phyloP scores from a whole-genome alignment of 306 rosid genomes.

The Dalbergia cochinchinensis region DNA sequence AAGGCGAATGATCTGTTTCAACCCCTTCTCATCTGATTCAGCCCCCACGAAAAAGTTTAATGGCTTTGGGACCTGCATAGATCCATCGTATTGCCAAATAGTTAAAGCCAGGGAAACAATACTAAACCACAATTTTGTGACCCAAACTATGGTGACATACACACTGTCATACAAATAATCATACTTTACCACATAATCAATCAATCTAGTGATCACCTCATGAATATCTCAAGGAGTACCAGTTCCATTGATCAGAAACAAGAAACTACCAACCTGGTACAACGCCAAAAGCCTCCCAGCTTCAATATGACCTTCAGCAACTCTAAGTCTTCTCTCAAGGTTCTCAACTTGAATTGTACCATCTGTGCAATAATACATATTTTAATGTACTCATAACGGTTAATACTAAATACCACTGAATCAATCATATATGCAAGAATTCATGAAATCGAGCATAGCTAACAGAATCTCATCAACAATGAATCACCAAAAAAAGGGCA shows the following conservation, averaged over 20 bases:
- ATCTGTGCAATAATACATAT: conserved; percentile 57
- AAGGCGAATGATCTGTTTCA: conserved; percentile 96
- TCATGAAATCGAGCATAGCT: conserved; percentile 27
- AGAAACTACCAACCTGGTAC: conserved; percentile 77
- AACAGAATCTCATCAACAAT: conserved; percentile 24
- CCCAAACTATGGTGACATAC: conserved; percentile 29
- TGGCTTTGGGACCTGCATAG: conserved; percentile 92
- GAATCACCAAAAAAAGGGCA: not conserved
- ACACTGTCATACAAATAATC: not conserved
- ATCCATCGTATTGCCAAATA: conserved; percentile 34
- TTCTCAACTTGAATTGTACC: conserved; percentile 54
- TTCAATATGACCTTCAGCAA: conserved; percentile 94
- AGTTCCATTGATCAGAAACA: conserved; percentile 23
- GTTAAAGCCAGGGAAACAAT: conserved; percentile 10
- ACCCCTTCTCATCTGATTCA: conserved; percentile 84
- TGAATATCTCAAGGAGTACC: conserved; percentile 17
- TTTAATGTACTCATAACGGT: conserved; percentile 34
- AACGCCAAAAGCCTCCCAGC: conserved; percentile 92
- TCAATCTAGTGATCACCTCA: conserved; percentile 8
- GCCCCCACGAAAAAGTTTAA: conserved; percentile 78
- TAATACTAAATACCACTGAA: conserved; percentile 26
- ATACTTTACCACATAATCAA: conserved; percentile 24
- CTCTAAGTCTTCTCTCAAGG: conserved; percentile 71
- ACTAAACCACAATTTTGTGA: conserved; percentile 30
- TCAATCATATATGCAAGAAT: conserved; percentile 38